Evolutionary conservation across 805 yeast genomes (phyloP).

Genomic region (Starmerella apis): DNA sequence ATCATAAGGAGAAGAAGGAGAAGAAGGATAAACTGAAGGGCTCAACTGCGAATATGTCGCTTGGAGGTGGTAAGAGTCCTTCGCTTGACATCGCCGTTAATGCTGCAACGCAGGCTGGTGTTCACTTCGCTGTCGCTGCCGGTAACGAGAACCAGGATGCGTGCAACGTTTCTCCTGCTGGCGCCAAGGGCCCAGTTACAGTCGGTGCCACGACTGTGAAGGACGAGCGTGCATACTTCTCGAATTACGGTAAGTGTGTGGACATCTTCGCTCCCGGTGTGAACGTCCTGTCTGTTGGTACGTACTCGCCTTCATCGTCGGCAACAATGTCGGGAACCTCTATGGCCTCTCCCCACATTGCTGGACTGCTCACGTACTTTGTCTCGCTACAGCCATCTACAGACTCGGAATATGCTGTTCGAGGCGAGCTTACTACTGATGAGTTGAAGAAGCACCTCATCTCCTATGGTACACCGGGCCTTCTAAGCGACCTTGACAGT

Average conservation of each 20-base stretch:
- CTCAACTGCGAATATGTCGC: slow-evolving; percentile 63
- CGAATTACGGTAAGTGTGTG: slow-evolving; percentile 92
- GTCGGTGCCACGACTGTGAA: slow-evolving; percentile 90
- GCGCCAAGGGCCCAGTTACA: slow-evolving; percentile 51
- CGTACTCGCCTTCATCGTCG: slow-evolving; percentile 27
- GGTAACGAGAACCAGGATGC: slow-evolving; percentile 93
- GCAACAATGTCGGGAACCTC: slow-evolving; percentile 71
- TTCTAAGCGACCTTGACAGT: slow-evolving; percentile 38
- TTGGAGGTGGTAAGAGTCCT: slow-evolving; percentile 87
- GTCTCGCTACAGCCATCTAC: slow-evolving; percentile 70
- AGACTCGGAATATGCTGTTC: slow-evolving; percentile 40
- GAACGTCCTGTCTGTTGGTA: slow-evolving; percentile 54
- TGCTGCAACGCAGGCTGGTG: slow-evolving; percentile 79
- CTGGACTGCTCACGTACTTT: slow-evolving; percentile 83
- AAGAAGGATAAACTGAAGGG: slow-evolving; percentile 36
- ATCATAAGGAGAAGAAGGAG: slow-evolving; percentile 33
- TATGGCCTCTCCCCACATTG: slow-evolving; percentile 96
- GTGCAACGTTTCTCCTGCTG: slow-evolving; percentile 84
- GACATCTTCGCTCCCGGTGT: slow-evolving; percentile 96
- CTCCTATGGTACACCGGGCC: slow-evolving; percentile 42
- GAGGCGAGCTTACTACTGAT: slow-evolving; percentile 41
- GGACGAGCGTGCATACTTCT: slow-evolving; percentile 87
- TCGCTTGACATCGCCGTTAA: slow-evolving; percentile 78
- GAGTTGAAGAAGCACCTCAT: slow-evolving; percentile 45
- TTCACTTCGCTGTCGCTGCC: slow-evolving; percentile 92